A percentile compares a stretch with the other conserved stretches of the same genome.
These are phyloP conservation scores for Scytalidium sp. DNA, from an alignment of 2,329 filamentous ascomycete genomes.

Conservation along the genomic window DNA sequence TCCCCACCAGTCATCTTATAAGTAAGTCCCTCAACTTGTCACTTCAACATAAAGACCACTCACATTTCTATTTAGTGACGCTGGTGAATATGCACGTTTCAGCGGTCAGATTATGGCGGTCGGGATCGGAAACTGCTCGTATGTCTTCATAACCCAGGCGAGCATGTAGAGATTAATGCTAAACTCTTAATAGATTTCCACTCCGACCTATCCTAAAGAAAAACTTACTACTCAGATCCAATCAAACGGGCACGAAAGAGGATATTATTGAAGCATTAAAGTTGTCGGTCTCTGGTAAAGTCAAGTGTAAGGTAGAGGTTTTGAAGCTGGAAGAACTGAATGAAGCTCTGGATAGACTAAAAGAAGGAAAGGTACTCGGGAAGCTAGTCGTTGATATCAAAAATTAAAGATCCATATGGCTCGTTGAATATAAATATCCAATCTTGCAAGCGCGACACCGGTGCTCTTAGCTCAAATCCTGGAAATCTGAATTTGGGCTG, in stretches of 20 bases:
- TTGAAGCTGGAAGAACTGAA: neutral
- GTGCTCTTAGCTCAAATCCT: too few relatives aligned
- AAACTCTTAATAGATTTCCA: neutral
- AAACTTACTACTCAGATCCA: neutral
- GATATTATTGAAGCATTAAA: neutral
- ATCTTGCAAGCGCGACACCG: too few relatives aligned
- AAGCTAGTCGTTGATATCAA: neutral
- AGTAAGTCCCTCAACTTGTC: too few relatives aligned
- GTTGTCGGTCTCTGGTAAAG: neutral
- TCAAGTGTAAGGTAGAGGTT: neutral
- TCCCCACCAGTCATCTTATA: neutral
- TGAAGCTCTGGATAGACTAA: neutral
- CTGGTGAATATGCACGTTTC: neutral
- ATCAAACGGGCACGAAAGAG: neutral
- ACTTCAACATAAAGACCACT: too few relatives aligned
- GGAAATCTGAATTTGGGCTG: too few relatives aligned
- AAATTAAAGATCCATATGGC: too few relatives aligned
- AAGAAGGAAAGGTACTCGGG: neutral
- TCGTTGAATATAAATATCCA: too few relatives aligned
- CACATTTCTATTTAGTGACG: neutral
- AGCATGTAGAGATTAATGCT: too few relatives aligned
- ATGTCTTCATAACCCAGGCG: neutral
- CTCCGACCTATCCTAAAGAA: neutral
- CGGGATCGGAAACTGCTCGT: neutral
- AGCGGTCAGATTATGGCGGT: neutral